Percentiles rank a stretch among this genome's conserved stretches.
Conservation (phyloP, 1,139 yeast species). For the Geotrichum australiense region DNA sequence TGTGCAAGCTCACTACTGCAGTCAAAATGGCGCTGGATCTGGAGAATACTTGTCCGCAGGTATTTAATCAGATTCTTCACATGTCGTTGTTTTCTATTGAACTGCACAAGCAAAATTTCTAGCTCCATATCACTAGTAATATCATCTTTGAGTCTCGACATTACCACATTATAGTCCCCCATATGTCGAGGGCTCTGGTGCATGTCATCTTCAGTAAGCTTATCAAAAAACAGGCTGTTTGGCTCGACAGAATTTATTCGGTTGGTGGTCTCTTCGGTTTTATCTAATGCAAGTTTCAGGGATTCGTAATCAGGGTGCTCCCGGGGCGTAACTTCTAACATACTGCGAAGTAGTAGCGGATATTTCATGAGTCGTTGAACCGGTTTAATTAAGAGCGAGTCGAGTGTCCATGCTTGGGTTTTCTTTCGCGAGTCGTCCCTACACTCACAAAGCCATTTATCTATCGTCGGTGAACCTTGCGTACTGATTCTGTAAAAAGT, state of each 20-base stretch:
- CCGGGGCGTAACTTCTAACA: slow-evolving; percentile 28
- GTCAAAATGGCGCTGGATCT: slow-evolving; percentile 26
- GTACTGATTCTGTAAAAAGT: slow-evolving; percentile 25
- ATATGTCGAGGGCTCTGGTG: background rate
- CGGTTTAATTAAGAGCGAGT: slow-evolving; percentile 38
- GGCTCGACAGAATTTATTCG: slow-evolving; percentile 27
- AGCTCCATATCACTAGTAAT: slow-evolving; percentile 24
- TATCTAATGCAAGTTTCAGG: slow-evolving; percentile 27
- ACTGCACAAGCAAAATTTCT: slow-evolving; percentile 22
- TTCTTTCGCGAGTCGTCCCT: slow-evolving; percentile 24
- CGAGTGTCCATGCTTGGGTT: slow-evolving; percentile 39
- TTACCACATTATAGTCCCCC: slow-evolving; percentile 15
- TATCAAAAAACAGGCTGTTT: slow-evolving; percentile 9
- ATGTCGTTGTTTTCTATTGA: slow-evolving; percentile 20
- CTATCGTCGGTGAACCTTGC: slow-evolving; percentile 29
- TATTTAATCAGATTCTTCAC: slow-evolving; percentile 23
- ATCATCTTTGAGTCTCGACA: slow-evolving; percentile 20
- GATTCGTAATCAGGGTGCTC: slow-evolving; percentile 31
- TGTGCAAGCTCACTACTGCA: slow-evolving; percentile 23
- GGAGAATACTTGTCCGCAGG: slow-evolving; percentile 20
- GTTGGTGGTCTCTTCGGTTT: slow-evolving; percentile 27
- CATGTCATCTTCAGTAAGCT: background rate
- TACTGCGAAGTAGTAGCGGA: slow-evolving; percentile 33
- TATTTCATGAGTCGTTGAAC: slow-evolving; percentile 39
- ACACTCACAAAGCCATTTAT: slow-evolving; percentile 32